Percentiles rank a stretch among this genome's conserved stretches.
Evolutionary conservation across 352 stramenopile species (phyloP).

Genomic region (Phytophthora uliginosa): DNA sequence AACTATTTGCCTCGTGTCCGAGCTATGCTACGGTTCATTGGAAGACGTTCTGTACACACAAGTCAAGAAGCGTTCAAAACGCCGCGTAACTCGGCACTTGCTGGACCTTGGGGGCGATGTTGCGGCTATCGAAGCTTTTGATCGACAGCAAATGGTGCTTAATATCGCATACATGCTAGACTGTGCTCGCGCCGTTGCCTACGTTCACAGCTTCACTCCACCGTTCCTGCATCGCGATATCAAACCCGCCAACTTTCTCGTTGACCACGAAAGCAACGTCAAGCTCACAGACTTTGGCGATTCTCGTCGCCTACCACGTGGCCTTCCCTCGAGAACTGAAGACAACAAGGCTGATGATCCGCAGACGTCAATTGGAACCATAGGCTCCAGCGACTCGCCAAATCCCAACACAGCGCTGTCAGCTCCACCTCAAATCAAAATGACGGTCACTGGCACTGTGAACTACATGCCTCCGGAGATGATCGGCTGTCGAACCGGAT

Average conservation of each 20-base stretch:
- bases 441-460: constrained; percentile 78
- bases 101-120: constrained; percentile 23
- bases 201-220: constrained; percentile 73
- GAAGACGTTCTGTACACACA: constrained; percentile 51
- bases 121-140: constrained; percentile 5
- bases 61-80: constrained; percentile 10
- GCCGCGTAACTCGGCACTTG: constrained; percentile 9
- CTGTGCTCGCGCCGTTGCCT: constrained; percentile 63
- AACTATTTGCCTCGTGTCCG: constrained; percentile 69
- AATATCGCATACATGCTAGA: constrained; percentile 75
- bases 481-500: constrained; percentile 55
- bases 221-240: constrained; percentile 76
- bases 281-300: constrained; percentile 82
- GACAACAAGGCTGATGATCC: constrained; percentile 10
- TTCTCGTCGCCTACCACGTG: constrained; percentile 51
- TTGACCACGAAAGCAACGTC: constrained; percentile 58
- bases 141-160: constrained; percentile 54
- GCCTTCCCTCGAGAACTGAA: constrained; percentile 11
- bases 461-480: constrained; percentile 85
- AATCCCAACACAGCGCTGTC: not conserved
- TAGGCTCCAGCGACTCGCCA: constrained; percentile 19
- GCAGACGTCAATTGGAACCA: constrained; percentile 20
- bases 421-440: constrained; percentile 45
- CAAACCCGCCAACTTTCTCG: constrained; percentile 74
- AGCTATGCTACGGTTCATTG: constrained; percentile 63